These are phyloP conservation scores for Perkinsus marinus DNA, from an alignment of 169 alveolate genomes.

Conservation along the genomic window DNA sequence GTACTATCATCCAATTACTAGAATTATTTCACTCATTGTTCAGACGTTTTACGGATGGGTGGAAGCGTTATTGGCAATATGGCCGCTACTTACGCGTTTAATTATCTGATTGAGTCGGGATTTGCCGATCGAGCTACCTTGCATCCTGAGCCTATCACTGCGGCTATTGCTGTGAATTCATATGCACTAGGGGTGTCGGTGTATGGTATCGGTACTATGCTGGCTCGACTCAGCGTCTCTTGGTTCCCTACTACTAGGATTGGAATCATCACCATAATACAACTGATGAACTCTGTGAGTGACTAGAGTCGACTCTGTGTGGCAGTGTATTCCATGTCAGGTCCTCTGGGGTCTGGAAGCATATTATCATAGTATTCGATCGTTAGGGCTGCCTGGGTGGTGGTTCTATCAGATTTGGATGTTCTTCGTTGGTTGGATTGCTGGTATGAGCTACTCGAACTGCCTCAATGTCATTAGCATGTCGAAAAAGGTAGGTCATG, in stretches of 20 bases:
- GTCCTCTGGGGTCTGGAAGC: background rate
- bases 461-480: background rate
- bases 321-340: background rate
- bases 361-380: background rate
- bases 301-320: background rate
- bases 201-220: background rate
- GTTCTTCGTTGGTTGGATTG: background rate
- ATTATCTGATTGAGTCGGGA: background rate
- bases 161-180: background rate
- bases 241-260: background rate
- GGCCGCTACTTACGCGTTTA: background rate
- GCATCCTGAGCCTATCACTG: background rate
- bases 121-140: background rate
- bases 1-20: background rate
- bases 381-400: background rate
- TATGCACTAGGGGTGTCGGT: background rate
- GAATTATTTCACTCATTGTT: background rate
- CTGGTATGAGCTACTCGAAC: background rate
- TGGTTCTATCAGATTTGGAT: background rate
- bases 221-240: background rate
- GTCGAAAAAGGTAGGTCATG: background rate
- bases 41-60: background rate
- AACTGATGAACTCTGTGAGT: background rate
- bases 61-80: background rate
- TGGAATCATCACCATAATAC: background rate